phyloP scores from a whole-genome alignment of 305 asterid species.

The Striga hermonthica region DNA sequence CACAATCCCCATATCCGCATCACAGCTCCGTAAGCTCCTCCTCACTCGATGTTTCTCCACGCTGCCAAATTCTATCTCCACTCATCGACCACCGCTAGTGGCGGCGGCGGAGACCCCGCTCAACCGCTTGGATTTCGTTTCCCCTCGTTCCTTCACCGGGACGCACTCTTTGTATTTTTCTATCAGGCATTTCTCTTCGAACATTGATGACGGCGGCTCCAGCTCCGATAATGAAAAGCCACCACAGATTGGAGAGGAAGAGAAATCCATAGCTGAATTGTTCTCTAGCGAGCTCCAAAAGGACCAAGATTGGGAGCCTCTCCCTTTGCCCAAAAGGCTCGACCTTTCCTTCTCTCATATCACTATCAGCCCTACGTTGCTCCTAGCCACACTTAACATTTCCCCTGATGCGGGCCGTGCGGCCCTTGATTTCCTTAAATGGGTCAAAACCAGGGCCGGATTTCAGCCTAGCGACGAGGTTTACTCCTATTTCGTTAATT shows the following conservation, averaged over 20 bases:
- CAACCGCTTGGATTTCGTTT: constrained; percentile 23
- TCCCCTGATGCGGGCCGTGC: constrained; percentile 73
- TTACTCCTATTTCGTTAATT: constrained; percentile 54
- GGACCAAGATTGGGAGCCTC: constrained; percentile 54
- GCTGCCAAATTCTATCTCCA: constrained; percentile 26
- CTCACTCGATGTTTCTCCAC: constrained; percentile 39
- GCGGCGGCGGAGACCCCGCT: constrained; percentile 28
- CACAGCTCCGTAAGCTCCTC: constrained; percentile 49
- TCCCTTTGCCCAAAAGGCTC: constrained; percentile 59
- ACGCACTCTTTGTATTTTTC: constrained; percentile 26
- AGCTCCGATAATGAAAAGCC: constrained; percentile 20
- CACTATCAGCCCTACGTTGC: constrained; percentile 39
- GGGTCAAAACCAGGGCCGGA: constrained; percentile 59
- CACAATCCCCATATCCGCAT: constrained; percentile 38
- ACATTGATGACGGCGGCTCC: constrained; percentile 16
- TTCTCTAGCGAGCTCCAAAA: constrained; percentile 64
- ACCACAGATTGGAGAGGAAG: constrained; percentile 30
- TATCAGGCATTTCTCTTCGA: constrained; percentile 46
- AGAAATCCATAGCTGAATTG: constrained; percentile 29
- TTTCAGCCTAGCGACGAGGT: constrained; percentile 55
- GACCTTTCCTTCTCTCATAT: constrained; percentile 81
- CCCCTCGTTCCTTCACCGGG: constrained; percentile 23
- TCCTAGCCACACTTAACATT: constrained; percentile 50
- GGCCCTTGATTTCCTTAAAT: constrained; percentile 65
- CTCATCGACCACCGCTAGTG: constrained; percentile 22